Base-by-base conservation (phyloP, 192 early-diverging fungal species). In the Coemansia sp. region DNA sequence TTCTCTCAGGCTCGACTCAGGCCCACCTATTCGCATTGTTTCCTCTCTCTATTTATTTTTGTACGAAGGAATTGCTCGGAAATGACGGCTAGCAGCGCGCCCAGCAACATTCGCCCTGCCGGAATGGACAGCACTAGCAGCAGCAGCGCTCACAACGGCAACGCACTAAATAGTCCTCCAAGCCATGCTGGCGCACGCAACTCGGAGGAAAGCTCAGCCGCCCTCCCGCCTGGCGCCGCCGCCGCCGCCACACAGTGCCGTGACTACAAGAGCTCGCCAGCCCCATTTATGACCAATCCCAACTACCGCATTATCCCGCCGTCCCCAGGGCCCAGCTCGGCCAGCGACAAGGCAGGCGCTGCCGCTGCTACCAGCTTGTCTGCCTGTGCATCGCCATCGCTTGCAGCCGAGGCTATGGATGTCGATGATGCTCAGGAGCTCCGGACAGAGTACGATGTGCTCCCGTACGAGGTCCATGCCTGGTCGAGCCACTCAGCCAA, bases 401-500 rank as follows among this genome's bases (percentile, higher is more conserved):
- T 49, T 49, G 47, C 22, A 43, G 47, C 22, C 39, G 67, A 59
- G 46, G 54, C 62, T 12, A 5, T 27, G 4, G 59, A n/a, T 2
- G 36, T 12, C n/a, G 36, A 29, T 27, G n/a, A 25, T 2, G 62
- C 27, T 10, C 71, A 74, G 51, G 77, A 74, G 53, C 43, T 74
- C 46, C 68, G 77, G 32, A 80, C 61, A 47, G 77, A 80, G 65
- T 74, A 80, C 60, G 71, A 80, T 51, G 40, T 68, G 32, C 59
- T 89, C 27, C 65, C 85, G 35, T 94, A 93, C 67, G 82, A 84
- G 27, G 87, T 94, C 27, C 82, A 90, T 62, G 69, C 86, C 4
- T 94, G 87, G 84, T 95, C 93, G 2, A 93, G 90, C 29, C 90
- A 96, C 59, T 90, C 93, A 2, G 90, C 94, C 1, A 84, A 79